Percentiles rank a stretch among this genome's conserved stretches.
phyloP scores from a whole-genome alignment of 1,284 basidiomycete genomes.

The Puccinia triticina region DNA sequence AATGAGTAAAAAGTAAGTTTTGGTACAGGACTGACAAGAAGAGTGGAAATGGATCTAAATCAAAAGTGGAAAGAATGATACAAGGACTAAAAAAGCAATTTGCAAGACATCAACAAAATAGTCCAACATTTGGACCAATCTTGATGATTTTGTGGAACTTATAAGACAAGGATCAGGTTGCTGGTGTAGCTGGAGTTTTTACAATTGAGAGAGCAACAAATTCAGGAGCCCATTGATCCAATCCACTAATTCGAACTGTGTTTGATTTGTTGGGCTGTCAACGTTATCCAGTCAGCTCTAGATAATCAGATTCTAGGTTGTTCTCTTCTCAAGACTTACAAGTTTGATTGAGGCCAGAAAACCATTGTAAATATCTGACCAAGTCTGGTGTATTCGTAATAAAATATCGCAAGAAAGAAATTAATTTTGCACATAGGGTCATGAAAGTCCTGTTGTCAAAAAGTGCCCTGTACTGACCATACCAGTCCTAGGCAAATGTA shows the following conservation, averaged over 20 bases:
- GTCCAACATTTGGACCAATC: too few species aligned
- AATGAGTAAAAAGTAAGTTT: too few species aligned
- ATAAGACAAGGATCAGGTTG: background rate
- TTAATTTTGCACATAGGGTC: background rate
- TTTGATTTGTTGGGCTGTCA: background rate
- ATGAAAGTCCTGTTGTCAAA: background rate
- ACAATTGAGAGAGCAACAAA: constrained; percentile 13
- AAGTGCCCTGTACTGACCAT: constrained; percentile 15
- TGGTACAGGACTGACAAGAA: too few species aligned
- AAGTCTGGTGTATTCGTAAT: constrained; percentile 15
- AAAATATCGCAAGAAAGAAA: background rate
- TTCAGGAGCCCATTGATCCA: constrained; percentile 7
- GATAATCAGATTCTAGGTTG: background rate
- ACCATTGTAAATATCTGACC: constrained; percentile 13
- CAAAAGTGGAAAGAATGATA: too few species aligned
- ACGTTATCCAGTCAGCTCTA: background rate
- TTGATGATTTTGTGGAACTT: too few species aligned
- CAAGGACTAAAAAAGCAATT: too few species aligned
- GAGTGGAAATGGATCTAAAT: too few species aligned
- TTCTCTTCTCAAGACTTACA: background rate
- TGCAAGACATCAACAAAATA: too few species aligned
- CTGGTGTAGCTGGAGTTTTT: background rate
- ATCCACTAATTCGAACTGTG: background rate
- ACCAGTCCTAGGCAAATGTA: constrained; percentile 40
- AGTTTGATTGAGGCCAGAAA: constrained; percentile 8